Evolutionary conservation across 768 basidiomycete genomes (phyloP), one percentile per base, ranked within the genome.

Genomic region (Mycena albidolilacea): DNA sequence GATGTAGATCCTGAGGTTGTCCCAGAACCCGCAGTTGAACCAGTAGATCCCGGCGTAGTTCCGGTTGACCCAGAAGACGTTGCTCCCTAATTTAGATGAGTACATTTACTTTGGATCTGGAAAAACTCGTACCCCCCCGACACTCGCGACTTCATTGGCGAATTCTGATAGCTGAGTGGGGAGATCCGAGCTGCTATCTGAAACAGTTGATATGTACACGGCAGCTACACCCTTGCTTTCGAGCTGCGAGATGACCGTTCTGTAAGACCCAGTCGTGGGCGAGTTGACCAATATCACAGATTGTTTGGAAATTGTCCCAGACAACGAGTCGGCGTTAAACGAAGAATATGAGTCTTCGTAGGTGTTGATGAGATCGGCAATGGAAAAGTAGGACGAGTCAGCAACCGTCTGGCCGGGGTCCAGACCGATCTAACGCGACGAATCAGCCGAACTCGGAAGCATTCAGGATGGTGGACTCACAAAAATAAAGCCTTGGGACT

Each of bases 341-440:
- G 67, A 44, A 44, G 74, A 69, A 59, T 72, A 75, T 1, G 62
- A 30, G n/a, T 21, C 41, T 35, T 75, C 74, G 59, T 75, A 72
- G 37, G 74, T 75, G 38, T 64, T 72, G 39, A 75, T 63, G 41
- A 75, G 67, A 59, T 75, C 70, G 14, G 35, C 74, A 19, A 75
- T 52, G 14, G 58, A 39, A 17, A 61, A 39, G 48, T 75, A 75
- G 1, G 74, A 54, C 14, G 55, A 17, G 23, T 35, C 15, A 0
- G 60, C 38, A 9, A 39, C 58, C 2, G 66, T 35, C 35, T 63
- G 12, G 4, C 73, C 73, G 11, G 73, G 60, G 41, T 71, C 69
- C n/a, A 74, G 21, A 57, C 52, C 73, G 5, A 59, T 67, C 73
- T 74, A 21, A 5, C 2, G 14, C 8, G 21, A 23, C 14, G 58